Percentiles rank a stretch among this genome's conserved stretches.
These are phyloP conservation scores for Datisca glomerata DNA, from an alignment of 306 rosid genomes.

Conservation along the genomic window DNA sequence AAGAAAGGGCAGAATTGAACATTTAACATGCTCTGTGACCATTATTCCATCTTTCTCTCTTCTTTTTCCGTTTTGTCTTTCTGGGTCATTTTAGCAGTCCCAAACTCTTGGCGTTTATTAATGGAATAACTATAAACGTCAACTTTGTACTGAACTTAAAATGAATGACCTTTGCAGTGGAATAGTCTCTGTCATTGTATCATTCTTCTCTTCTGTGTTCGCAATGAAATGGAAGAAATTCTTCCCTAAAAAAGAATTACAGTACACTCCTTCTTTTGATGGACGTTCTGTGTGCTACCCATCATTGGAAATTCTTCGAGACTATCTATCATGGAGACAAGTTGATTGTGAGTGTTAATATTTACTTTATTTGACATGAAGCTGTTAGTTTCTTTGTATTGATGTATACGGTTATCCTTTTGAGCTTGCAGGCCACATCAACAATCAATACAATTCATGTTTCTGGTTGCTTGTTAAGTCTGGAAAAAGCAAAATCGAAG, in stretches of 20 bases:
- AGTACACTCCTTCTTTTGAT: conserved; percentile 61
- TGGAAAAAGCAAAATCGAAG: conserved; percentile 66
- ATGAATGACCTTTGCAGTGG: conserved; percentile 27
- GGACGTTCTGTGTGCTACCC: conserved; percentile 86
- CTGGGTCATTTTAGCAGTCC: no score
- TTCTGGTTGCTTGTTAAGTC: conserved; percentile 76
- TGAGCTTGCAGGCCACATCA: conserved; percentile 51
- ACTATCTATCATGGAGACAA: conserved; percentile 85
- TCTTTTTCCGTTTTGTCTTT: no score
- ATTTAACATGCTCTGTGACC: no score
- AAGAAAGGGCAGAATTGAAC: no score
- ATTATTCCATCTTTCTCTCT: no score
- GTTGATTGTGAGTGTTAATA: conserved; percentile 67
- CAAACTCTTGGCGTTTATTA: background rate
- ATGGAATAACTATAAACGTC: background rate
- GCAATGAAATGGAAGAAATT: conserved; percentile 52
- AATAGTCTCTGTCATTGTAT: conserved; percentile 41
- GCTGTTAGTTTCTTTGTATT: no score
- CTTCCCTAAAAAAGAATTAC: conserved; percentile 37
- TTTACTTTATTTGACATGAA: no score
- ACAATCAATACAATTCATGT: conserved; percentile 84
- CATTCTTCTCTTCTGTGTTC: conserved; percentile 60
- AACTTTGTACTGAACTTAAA: background rate
- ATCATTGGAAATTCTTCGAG: conserved; percentile 48
- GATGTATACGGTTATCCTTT: background rate